These are phyloP conservation scores for Candida palmyrensis DNA, from an alignment of 805 yeast species.

Conservation along the genomic window DNA sequence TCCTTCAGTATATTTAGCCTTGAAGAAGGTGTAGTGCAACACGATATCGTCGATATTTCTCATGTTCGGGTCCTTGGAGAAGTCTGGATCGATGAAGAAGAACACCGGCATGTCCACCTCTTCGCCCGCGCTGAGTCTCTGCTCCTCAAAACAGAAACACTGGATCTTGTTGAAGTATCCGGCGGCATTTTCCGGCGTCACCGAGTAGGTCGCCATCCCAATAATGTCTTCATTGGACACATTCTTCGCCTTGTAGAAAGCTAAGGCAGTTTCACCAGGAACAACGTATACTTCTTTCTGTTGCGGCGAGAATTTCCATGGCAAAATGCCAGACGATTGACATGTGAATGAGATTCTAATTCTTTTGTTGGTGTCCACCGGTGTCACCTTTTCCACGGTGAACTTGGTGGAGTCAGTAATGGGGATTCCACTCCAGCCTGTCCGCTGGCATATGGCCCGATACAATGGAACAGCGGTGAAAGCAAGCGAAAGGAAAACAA, in stretches of 20 bases:
- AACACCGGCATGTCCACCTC: conserved; percentile 99
- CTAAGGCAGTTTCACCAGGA: conserved; percentile 97
- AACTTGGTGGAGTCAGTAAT: conserved; percentile 77
- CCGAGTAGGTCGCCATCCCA: conserved; percentile 98
- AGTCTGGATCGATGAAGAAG: conserved; percentile 95
- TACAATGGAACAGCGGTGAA: conserved; percentile 93
- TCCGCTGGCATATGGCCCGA: conserved; percentile 85
- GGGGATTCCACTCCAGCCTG: conserved; percentile 96
- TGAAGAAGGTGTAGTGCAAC: conserved; percentile 89
- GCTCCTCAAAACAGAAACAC: conserved; percentile 98
- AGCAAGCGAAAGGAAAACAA: conserved; percentile 69
- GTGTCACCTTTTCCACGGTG: conserved; percentile 81
- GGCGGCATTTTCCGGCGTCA: conserved; percentile 93
- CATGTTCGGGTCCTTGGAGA: conserved; percentile 89
- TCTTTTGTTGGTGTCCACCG: conserved; percentile 80
- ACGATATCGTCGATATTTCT: conserved; percentile 85
- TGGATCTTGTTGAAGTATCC: conserved; percentile 96
- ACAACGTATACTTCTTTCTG: conserved; percentile 88
- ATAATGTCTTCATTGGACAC: conserved; percentile 81
- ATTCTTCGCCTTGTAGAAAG: conserved; percentile 90
- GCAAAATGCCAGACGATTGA: conserved; percentile 83
- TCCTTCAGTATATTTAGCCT: conserved; percentile 43
- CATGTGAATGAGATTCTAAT: conserved; percentile 85
- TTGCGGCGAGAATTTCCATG: conserved; percentile 94
- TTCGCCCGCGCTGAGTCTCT: conserved; percentile 87